Conservation (phyloP, 257 asterid species). For the Jaltomata sinuosa region DNA sequence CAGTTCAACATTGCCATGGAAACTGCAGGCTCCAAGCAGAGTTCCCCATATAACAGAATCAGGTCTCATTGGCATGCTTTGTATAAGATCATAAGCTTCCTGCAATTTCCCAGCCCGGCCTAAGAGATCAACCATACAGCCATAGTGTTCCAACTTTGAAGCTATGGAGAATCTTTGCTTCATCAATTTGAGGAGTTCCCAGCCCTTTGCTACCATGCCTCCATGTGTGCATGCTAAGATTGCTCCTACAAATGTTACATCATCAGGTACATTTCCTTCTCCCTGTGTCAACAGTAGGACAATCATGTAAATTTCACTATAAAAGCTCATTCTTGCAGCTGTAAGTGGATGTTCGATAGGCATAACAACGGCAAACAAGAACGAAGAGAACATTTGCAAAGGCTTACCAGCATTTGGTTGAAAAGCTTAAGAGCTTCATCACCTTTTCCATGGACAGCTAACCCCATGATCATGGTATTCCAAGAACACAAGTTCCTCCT, state of each 20-base stretch:
- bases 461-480: constrained; percentile 84
- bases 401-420: constrained; percentile 51
- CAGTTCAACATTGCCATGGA: constrained; percentile 54
- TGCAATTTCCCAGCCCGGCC: constrained; percentile 68
- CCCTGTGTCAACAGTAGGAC: constrained; percentile 30
- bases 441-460: constrained; percentile 75
- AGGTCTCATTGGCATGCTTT: constrained; percentile 69
- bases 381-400: not conserved
- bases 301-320: not conserved
- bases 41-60: constrained; percentile 90
- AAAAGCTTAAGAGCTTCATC: constrained; percentile 48
- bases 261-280: constrained; percentile 53
- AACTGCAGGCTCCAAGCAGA: constrained; percentile 79
- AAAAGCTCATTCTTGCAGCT: not conserved
- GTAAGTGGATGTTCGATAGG: not conserved
- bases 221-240: constrained; percentile 85
- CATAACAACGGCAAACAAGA: not conserved
- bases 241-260: constrained; percentile 78
- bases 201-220: constrained; percentile 52
- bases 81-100: constrained; percentile 53
- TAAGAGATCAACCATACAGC: constrained; percentile 84
- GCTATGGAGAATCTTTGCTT: constrained; percentile 14
- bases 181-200: constrained; percentile 48
- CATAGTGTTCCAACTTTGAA: constrained; percentile 26
- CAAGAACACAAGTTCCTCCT: constrained; percentile 64